A percentile compares a stretch with the other conserved stretches of the same genome.
Conservation (phyloP, 768 basidiomycete genomes). For the Lanmaoa rubissima region DNA sequence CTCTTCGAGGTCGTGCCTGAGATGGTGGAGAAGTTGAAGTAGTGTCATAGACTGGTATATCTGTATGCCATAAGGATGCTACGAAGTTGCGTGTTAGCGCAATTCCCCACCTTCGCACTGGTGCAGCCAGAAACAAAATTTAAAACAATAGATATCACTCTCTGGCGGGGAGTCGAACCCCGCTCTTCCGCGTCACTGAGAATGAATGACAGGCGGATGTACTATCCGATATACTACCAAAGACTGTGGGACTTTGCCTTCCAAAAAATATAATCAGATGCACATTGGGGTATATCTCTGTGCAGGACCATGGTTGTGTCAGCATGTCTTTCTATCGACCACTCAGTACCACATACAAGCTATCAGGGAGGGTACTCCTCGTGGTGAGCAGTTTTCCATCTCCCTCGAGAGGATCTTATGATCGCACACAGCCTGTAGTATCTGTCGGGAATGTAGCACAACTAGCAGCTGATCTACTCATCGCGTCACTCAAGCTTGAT, state of each 20-base stretch:
- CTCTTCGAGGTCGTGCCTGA: slow-evolving; percentile 91
- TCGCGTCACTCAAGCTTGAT: slow-evolving; percentile 59
- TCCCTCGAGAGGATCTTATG: not conserved
- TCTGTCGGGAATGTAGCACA: slow-evolving; percentile 83
- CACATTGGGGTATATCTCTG: not conserved
- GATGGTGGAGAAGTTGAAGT: slow-evolving; percentile 82
- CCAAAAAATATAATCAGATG: not conserved
- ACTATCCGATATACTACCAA: slow-evolving; percentile 52
- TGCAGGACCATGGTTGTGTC: not conserved
- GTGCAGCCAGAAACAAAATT: not conserved
- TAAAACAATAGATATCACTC: slow-evolving; percentile 12
- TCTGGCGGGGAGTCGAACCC: slow-evolving; percentile 50
- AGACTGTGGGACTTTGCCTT: slow-evolving; percentile 11
- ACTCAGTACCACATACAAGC: slow-evolving; percentile 20
- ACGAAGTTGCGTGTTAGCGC: not conserved
- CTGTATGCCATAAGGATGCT: slow-evolving; percentile 18
- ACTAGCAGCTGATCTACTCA: slow-evolving; percentile 71
- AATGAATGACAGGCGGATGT: slow-evolving; percentile 44
- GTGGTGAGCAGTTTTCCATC: slow-evolving; percentile 22
- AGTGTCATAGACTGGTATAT: slow-evolving; percentile 17
- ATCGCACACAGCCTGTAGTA: slow-evolving; percentile 56
- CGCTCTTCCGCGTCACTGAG: slow-evolving; percentile 34
- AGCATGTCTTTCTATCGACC: slow-evolving; percentile 34
- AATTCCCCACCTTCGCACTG: not conserved
- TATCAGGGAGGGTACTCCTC: slow-evolving; percentile 30